Evolutionary conservation across 2,329 filamentous ascomycete species (phyloP), one percentile per base, ranked within the genome.

Genomic region (Arachnomyces sp.): DNA sequence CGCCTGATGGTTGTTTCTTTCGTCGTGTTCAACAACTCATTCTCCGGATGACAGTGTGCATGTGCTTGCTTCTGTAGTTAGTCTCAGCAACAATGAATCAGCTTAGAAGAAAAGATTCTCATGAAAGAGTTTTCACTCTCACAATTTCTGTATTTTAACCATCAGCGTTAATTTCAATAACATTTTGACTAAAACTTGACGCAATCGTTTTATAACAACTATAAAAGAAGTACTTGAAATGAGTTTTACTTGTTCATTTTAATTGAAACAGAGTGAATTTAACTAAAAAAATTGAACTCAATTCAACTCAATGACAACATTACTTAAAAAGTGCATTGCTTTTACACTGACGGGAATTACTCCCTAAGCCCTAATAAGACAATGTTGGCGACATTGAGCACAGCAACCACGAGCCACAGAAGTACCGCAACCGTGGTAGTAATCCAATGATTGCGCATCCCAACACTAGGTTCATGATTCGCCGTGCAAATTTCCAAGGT

Each of bases 321-420:
- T n/a, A n/a, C n/a, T n/a, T n/a, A n/a, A n/a, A n/a, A n/a, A n/a
- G n/a, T n/a, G n/a, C n/a, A n/a, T n/a, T n/a, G n/a, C n/a, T n/a
- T n/a, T n/a, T n/a, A n/a, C n/a, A n/a, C n/a, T n/a, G n/a, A n/a
- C n/a, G n/a, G n/a, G n/a, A n/a, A n/a, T n/a, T n/a, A n/a, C n/a
- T n/a, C n/a, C n/a, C n/a, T n/a, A n/a, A n/a, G n/a, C n/a, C 71
- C 74, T 28, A 71, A 62, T 39, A 89, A 58, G 3, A 86, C 84
- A 49, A 89, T 57, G 45, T 86, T 74, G 0, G 84, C 82, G n/a
- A 87, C 70, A 56, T 90, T 89, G 82, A 90, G 84, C 6, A 84
- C 66, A 0, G 80, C 75, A 54, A 92, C 86, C 18, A 88, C 61
- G 1, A 81, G 44, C 86, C 86, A 92, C 34, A 92, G 75, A 1